Evolutionary conservation across 345 rosid genomes (phyloP).

Genomic region (Orychophragmus violaceus): DNA sequence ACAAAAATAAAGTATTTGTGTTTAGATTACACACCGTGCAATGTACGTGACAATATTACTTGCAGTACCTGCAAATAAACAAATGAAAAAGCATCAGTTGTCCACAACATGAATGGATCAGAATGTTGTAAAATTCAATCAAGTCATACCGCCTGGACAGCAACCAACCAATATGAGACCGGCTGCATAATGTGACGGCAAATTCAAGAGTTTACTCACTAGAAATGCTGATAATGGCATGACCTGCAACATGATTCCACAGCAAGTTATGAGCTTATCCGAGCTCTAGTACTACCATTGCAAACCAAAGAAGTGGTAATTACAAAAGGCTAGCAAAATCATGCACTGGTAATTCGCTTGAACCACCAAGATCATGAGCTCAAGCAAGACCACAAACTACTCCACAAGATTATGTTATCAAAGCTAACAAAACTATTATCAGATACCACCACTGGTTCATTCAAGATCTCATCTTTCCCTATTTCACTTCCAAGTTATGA

Average conservation of each 20-base stretch:
- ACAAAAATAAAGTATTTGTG: too few relatives aligned
- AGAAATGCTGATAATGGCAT: conserved; percentile 85
- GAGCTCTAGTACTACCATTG: neutral
- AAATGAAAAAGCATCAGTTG: conserved; percentile 5
- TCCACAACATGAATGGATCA: neutral
- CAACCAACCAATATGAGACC: conserved; percentile 90
- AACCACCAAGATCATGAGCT: neutral
- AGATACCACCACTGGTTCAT: neutral
- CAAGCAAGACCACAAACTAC: neutral
- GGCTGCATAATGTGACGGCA: conserved; percentile 86
- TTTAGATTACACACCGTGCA: conserved; percentile 49
- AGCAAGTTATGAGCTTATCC: neutral
- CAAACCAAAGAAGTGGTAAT: neutral
- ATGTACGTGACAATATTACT: conserved; percentile 88
- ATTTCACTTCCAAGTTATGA: neutral
- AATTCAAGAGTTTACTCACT: conserved; percentile 70
- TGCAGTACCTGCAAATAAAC: conserved; percentile 69
- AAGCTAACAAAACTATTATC: conserved; percentile 7
- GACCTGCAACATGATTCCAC: conserved; percentile 42
- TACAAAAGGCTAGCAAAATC: neutral
- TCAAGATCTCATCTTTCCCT: neutral
- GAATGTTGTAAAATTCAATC: neutral
- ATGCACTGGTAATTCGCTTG: neutral
- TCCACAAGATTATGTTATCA: conserved; percentile 1
- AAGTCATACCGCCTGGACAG: conserved; percentile 80